Evolutionary conservation across 768 basidiomycete species (phyloP).

Genomic region (Boletus eberwhitei): DNA sequence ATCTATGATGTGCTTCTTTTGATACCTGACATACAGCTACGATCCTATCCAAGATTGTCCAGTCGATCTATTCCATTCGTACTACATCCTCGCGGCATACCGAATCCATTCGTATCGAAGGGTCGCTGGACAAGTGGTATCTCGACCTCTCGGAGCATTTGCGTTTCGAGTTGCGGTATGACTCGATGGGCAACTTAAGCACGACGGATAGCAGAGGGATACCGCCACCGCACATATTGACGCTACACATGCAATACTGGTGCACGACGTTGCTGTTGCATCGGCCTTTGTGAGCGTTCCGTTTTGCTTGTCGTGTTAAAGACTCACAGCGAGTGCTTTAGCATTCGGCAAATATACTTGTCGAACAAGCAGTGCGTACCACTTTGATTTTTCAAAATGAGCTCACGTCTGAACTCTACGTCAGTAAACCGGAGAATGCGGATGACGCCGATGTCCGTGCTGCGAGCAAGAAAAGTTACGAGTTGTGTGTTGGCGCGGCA

Average conservation of each 20-base stretch:
- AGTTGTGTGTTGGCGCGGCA: slow-evolving; percentile 73
- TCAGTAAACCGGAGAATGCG: slow-evolving; percentile 35
- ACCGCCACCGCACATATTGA: slow-evolving; percentile 63
- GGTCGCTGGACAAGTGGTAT: slow-evolving; percentile 70
- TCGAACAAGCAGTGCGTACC: slow-evolving; percentile 39
- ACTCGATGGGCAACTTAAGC: slow-evolving; percentile 32
- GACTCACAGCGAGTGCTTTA: slow-evolving; percentile 8
- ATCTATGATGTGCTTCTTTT: slow-evolving; percentile 1
- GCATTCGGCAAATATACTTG: slow-evolving; percentile 28
- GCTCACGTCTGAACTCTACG: neutral
- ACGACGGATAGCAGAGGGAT: slow-evolving; percentile 26
- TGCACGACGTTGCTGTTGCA: slow-evolving; percentile 71
- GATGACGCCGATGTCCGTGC: slow-evolving; percentile 55
- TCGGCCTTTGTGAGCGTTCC: slow-evolving; percentile 66
- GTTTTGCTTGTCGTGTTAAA: neutral
- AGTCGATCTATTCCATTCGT: slow-evolving; percentile 67
- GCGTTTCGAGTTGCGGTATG: slow-evolving; percentile 52
- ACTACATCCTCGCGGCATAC: slow-evolving; percentile 52
- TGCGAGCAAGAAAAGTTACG: slow-evolving; percentile 61
- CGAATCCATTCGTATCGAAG: slow-evolving; percentile 58
- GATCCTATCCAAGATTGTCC: slow-evolving; percentile 65
- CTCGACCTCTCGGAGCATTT: slow-evolving; percentile 66
- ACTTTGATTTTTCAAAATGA: neutral
- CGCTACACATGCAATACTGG: slow-evolving; percentile 86
- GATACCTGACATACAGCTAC: slow-evolving; percentile 43